A percentile compares a stretch with the other conserved stretches of the same genome.
phyloP scores from a whole-genome alignment of 257 asterid species.

The Knoxia roxburghii region DNA sequence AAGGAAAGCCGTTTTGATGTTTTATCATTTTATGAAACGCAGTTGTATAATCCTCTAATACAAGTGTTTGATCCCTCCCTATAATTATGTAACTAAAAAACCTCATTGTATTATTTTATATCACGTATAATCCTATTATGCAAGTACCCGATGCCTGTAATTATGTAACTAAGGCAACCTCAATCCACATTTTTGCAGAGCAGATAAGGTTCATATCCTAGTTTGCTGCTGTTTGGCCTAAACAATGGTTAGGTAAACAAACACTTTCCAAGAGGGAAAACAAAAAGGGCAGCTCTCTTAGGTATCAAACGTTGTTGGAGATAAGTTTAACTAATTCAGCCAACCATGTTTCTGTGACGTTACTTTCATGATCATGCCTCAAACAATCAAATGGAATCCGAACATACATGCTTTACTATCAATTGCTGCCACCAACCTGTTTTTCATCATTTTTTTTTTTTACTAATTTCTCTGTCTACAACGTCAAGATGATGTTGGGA shows the following conservation, averaged over 20 bases:
- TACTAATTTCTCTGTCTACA: not conserved
- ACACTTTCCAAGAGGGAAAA: constrained; percentile 11
- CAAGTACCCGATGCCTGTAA: too few relatives aligned
- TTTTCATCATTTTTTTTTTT: constrained; percentile 23
- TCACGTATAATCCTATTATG: too few relatives aligned
- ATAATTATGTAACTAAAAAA: too few relatives aligned
- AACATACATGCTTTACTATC: not conserved
- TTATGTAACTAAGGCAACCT: constrained; percentile 6
- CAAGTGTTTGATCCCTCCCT: too few relatives aligned
- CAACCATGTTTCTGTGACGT: constrained; percentile 8
- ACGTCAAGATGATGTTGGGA: too few relatives aligned
- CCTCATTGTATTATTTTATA: too few relatives aligned
- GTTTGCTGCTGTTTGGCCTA: not conserved
- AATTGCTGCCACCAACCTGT: not conserved
- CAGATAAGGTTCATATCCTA: not conserved
- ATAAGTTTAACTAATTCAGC: constrained; percentile 5
- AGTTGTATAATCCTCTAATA: too few relatives aligned
- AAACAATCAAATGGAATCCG: constrained; percentile 7
- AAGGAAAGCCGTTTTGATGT: too few relatives aligned
- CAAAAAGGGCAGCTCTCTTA: constrained; percentile 3
- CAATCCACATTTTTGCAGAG: constrained; percentile 1
- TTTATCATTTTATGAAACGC: too few relatives aligned
- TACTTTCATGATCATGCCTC: constrained; percentile 3
- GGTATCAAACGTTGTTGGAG: constrained; percentile 21
- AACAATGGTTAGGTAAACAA: constrained; percentile 13